Percentiles rank a stretch among this genome's conserved stretches.
These are phyloP conservation scores for Candida oleophila DNA, from an alignment of 805 yeast genomes.

Conservation along the genomic window DNA sequence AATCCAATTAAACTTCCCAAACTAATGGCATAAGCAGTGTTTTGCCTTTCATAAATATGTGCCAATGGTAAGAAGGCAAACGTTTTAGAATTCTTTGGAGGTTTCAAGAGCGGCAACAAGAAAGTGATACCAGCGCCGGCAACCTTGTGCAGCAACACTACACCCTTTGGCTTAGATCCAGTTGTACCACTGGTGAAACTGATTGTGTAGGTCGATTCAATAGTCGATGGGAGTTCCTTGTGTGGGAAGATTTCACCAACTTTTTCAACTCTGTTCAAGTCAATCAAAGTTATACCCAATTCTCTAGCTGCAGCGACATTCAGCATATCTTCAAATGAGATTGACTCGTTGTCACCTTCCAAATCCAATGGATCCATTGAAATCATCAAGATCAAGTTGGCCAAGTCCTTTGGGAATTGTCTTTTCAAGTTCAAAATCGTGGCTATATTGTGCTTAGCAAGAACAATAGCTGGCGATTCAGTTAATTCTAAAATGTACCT, in stretches of 20 bases:
- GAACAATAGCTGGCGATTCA: slow-evolving; percentile 15
- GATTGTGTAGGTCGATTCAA: slow-evolving; percentile 53
- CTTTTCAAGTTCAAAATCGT: slow-evolving; percentile 13
- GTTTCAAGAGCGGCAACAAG: slow-evolving; percentile 20
- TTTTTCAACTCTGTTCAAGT: slow-evolving; percentile 29
- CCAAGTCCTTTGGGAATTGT: slow-evolving; percentile 12
- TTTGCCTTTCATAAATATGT: slow-evolving; percentile 55
- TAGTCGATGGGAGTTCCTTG: slow-evolving; percentile 44
- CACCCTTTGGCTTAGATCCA: slow-evolving; percentile 69
- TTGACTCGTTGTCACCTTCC: slow-evolving; percentile 4
- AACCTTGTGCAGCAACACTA: slow-evolving; percentile 51
- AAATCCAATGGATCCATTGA: slow-evolving; percentile 25
- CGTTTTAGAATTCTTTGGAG: slow-evolving; percentile 10
- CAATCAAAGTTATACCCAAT: slow-evolving; percentile 22
- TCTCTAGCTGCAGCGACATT: slow-evolving; percentile 16
- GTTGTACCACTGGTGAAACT: slow-evolving; percentile 78
- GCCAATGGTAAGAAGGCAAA: slow-evolving; percentile 56
- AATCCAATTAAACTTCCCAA: slow-evolving; percentile 54
- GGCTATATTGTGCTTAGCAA: slow-evolving; percentile 16
- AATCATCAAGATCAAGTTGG: slow-evolving; percentile 19
- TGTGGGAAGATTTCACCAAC: slow-evolving; percentile 31
- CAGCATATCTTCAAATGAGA: slow-evolving; percentile 1
- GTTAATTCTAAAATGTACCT: slow-evolving; percentile 18
- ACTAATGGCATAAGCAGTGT: slow-evolving; percentile 41
- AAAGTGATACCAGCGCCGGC: slow-evolving; percentile 47